A percentile compares a stretch with the other conserved stretches of the same genome.
phyloP scores from a whole-genome alignment of 2,329 filamentous ascomycete genomes.

The Epichloe uncinata region DNA sequence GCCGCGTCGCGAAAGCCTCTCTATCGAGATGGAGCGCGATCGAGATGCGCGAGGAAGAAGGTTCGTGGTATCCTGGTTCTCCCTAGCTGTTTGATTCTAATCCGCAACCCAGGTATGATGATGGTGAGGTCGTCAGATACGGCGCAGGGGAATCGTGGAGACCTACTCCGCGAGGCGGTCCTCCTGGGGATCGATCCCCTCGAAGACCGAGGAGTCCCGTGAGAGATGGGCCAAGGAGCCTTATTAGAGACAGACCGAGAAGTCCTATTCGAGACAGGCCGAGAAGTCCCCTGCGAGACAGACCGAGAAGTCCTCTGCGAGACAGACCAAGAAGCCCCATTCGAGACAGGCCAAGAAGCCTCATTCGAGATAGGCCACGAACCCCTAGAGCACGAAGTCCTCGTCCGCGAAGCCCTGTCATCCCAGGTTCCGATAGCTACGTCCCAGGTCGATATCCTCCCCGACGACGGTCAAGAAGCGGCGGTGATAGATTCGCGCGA shows the following conservation, averaged over 20 bases:
- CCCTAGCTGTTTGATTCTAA: constrained; percentile 1
- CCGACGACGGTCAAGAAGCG: constrained; percentile 28
- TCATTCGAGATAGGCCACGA: constrained; percentile 15
- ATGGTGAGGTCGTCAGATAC: constrained; percentile 48
- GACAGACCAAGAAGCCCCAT: neutral
- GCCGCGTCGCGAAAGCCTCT: neutral
- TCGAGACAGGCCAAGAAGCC: constrained; percentile 16
- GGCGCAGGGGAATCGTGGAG: constrained; percentile 49
- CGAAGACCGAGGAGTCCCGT: constrained; percentile 20
- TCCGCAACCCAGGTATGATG: constrained; percentile 36
- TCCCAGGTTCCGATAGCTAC: constrained; percentile 30
- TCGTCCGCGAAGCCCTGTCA: constrained; percentile 23
- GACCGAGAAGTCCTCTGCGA: constrained; percentile 14
- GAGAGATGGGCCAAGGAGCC: constrained; percentile 17
- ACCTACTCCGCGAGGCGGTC: constrained; percentile 34
- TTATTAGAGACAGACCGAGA: constrained; percentile 5
- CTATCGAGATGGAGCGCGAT: constrained; percentile 22
- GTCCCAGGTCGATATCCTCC: constrained; percentile 30
- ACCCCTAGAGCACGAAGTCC: constrained; percentile 27
- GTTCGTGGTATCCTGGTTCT: constrained; percentile 10
- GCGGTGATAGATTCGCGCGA: constrained; percentile 26
- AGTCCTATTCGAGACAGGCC: constrained; percentile 17
- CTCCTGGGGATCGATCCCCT: constrained; percentile 29
- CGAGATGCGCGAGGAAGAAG: constrained; percentile 22
- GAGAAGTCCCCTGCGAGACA: constrained; percentile 10